Evolutionary conservation across 495 filamentous ascomycete genomes (phyloP).

Genomic region (Aspergillus coremiiformis): DNA sequence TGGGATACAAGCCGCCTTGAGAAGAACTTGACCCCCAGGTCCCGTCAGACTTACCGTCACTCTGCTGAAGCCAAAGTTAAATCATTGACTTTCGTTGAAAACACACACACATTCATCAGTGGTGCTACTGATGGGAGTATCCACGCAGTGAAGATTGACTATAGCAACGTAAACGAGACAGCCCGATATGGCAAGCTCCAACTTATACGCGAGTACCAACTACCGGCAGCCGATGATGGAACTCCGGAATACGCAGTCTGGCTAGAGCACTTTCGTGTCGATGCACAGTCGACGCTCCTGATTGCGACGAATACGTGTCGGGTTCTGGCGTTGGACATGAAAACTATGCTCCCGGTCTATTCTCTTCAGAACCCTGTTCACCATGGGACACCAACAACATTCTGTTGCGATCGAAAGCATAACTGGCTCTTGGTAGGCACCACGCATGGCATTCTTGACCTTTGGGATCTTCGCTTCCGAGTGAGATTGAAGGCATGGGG

Average conservation of each 20-base stretch:
- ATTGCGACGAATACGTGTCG: constrained; percentile 81
- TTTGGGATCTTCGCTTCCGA: constrained; percentile 95
- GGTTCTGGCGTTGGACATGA: constrained; percentile 77
- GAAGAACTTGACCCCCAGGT: constrained; percentile 76
- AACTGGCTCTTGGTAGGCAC: constrained; percentile 91
- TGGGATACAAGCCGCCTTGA: constrained; percentile 92
- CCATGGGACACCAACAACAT: constrained; percentile 89
- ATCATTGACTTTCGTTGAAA: constrained; percentile 81
- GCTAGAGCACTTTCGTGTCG: constrained; percentile 85
- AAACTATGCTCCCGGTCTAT: constrained; percentile 78
- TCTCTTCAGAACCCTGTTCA: constrained; percentile 82
- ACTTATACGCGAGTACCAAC: constrained; percentile 70
- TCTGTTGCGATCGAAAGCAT: constrained; percentile 74
- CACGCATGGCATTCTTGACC: constrained; percentile 82
- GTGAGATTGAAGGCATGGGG: constrained; percentile 85
- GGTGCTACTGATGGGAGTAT: constrained; percentile 86
- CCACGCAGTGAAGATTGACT: constrained; percentile 81
- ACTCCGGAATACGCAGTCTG: constrained; percentile 70
- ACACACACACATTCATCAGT: constrained; percentile 87
- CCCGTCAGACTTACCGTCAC: constrained; percentile 81
- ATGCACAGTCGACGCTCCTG: constrained; percentile 70
- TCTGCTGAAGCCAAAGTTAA: constrained; percentile 62
- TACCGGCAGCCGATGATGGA: constrained; percentile 43
- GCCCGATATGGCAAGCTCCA: constrained; percentile 72
- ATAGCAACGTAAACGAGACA: constrained; percentile 48